These are phyloP conservation scores for Aspergillus unguis DNA, from an alignment of 2,329 filamentous ascomycete species.

Conservation along the genomic window DNA sequence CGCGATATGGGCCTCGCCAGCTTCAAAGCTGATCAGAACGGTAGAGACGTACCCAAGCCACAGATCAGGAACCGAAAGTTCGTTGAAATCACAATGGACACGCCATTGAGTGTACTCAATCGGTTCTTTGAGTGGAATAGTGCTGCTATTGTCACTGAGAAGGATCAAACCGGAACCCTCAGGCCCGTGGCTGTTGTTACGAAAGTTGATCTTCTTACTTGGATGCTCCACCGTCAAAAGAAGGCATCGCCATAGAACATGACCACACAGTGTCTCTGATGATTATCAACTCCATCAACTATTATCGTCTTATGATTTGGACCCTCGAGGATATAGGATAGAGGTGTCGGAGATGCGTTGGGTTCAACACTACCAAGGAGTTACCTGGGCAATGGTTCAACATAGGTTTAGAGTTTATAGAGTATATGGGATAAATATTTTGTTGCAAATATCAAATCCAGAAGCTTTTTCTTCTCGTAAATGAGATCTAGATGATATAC, in stretches of 20 bases:
- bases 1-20: slow-evolving; percentile 54
- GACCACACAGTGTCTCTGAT: background rate
- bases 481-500: background rate
- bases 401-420: background rate
- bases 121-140: slow-evolving; percentile 98
- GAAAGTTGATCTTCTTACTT: slow-evolving; percentile 92
- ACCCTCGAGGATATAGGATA: background rate
- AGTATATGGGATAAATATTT: background rate
- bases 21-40: slow-evolving; percentile 14
- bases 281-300: background rate
- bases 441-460: background rate
- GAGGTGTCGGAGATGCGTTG: background rate
- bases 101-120: slow-evolving; percentile 75
- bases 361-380: slow-evolving; percentile 15
- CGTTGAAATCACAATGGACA: slow-evolving; percentile 91
- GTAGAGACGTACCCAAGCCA: slow-evolving; percentile 30
- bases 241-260: slow-evolving; percentile 13
- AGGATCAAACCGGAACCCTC: slow-evolving; percentile 55
- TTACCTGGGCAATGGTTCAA: background rate
- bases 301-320: background rate
- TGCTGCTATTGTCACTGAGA: slow-evolving; percentile 88
- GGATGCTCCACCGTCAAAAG: slow-evolving; percentile 70
- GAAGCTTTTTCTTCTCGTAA: background rate
- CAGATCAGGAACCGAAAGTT: slow-evolving; percentile 64
- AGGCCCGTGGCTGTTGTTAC: slow-evolving; percentile 90